These are phyloP conservation scores for Aristolochia fimbriata DNA, from an alignment of 164 flowering plant genomes.

Conservation along the genomic window DNA sequence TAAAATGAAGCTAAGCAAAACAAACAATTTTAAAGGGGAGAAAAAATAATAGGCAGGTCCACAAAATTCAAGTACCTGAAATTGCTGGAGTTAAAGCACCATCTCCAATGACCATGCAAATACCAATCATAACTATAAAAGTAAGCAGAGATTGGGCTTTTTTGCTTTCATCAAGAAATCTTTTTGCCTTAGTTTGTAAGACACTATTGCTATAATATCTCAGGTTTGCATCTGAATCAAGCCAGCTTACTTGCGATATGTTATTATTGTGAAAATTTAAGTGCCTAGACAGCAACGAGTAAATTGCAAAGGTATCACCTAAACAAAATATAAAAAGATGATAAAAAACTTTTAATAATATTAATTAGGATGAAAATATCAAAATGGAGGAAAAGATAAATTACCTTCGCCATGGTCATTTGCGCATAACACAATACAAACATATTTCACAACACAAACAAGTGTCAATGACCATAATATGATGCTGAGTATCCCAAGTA, in stretches of 20 bases:
- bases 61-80: constrained; percentile 48
- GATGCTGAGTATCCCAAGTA: constrained; percentile 64
- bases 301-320: constrained; percentile 95
- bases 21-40: not conserved
- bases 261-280: constrained; percentile 26
- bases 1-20: not conserved
- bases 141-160: constrained; percentile 45
- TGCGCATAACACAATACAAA: constrained; percentile 47
- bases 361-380: not conserved
- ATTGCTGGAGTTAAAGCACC: constrained; percentile 87
- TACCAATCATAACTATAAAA: constrained; percentile 61
- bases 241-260: constrained; percentile 11
- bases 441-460: constrained; percentile 64
- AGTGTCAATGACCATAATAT: constrained; percentile 73
- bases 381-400: not conserved
- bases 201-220: constrained; percentile 35
- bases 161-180: constrained; percentile 69
- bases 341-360: not conserved
- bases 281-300: constrained; percentile 83
- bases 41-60: not conserved
- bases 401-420: constrained; percentile 88
- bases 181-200: constrained; percentile 36
- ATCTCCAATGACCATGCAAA: constrained; percentile 87
- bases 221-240: constrained; percentile 83
- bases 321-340: constrained; percentile 8